Percentiles rank a stretch among this genome's conserved stretches.
Evolutionary conservation across 2,329 filamentous ascomycete species (phyloP).

Genomic region (Penicillium sp.): DNA sequence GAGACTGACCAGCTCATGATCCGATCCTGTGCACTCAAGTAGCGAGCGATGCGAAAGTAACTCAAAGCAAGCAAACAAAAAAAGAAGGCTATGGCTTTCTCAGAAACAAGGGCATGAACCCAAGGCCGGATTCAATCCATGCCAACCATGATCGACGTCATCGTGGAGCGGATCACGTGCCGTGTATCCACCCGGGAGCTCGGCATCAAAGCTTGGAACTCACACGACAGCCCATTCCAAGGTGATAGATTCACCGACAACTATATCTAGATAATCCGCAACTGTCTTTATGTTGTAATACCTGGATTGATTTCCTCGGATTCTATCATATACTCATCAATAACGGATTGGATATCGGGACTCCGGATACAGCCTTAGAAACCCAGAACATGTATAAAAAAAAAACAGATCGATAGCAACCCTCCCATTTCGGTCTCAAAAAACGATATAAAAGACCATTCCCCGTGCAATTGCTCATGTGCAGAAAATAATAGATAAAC

Average conservation of each 20-base stretch:
- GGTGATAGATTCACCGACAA: conserved; percentile 6
- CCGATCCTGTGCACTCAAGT: conserved; percentile 7
- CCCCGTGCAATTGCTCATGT: conserved; percentile 2
- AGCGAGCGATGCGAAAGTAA: conserved; percentile 1
- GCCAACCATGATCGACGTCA: conserved; percentile 12
- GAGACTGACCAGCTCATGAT: conserved; percentile 10
- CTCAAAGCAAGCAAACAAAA: conserved; percentile 5
- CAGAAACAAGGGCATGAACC: not conserved
- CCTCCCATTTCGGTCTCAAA: conserved; percentile 5
- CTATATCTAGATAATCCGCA: conserved; percentile 1
- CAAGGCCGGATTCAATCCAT: not conserved
- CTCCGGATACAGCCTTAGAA: not conserved
- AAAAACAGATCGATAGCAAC: conserved; percentile 7
- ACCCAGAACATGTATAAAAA: conserved; percentile 5
- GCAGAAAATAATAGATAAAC: conserved; percentile 13
- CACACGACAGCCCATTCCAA: conserved; percentile 3
- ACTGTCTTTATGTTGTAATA: not conserved
- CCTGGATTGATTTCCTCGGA: conserved; percentile 7
- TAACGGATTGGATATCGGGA: conserved; percentile 6
- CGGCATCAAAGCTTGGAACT: conserved; percentile 3
- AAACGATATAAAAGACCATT: conserved; percentile 5
- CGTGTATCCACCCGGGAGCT: not conserved
- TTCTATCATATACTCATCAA: conserved; percentile 24
- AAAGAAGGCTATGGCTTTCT: not conserved
- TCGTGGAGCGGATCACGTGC: conserved; percentile 11